phyloP scores from a whole-genome alignment of 2,329 filamentous ascomycete genomes.

The Biscogniauxia mediterranea region DNA sequence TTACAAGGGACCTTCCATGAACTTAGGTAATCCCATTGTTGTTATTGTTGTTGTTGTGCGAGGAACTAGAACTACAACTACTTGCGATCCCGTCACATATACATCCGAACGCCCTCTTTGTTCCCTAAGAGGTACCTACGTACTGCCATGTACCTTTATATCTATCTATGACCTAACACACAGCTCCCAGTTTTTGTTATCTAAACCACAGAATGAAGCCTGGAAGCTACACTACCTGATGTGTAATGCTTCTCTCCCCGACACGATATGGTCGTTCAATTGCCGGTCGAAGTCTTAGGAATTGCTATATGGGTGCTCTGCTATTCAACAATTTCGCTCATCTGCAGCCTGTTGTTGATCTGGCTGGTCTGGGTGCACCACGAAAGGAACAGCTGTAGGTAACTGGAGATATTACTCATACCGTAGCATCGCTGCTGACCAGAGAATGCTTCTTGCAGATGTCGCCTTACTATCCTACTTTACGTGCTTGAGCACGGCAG shows the following conservation, averaged over 20 bases:
- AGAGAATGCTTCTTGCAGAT: constrained; percentile 29
- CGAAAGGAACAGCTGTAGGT: constrained; percentile 43
- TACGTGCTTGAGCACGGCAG: constrained; percentile 36
- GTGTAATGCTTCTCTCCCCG: constrained; percentile 15
- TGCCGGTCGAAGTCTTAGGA: constrained; percentile 35
- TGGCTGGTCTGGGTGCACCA: constrained; percentile 40
- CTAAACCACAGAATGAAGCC: background rate
- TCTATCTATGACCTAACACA: no score
- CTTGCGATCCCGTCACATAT: no score
- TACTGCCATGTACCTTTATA: no score
- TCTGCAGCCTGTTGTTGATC: constrained; percentile 32
- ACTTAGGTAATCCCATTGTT: no score
- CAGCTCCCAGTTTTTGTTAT: background rate
- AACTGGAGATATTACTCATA: background rate
- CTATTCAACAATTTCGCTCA: constrained; percentile 37
- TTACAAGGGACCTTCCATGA: no score
- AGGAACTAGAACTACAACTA: no score
- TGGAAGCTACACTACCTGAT: constrained; percentile 8
- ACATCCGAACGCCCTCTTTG: no score
- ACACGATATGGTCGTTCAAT: constrained; percentile 37
- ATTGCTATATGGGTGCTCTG: constrained; percentile 34
- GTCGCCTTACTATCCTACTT: constrained; percentile 40
- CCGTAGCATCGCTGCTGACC: constrained; percentile 5
- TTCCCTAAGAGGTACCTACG: no score
- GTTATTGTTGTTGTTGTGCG: no score